These are phyloP conservation scores for Citrus hindsii DNA, from an alignment of 345 rosid genomes.

Conservation along the genomic window DNA sequence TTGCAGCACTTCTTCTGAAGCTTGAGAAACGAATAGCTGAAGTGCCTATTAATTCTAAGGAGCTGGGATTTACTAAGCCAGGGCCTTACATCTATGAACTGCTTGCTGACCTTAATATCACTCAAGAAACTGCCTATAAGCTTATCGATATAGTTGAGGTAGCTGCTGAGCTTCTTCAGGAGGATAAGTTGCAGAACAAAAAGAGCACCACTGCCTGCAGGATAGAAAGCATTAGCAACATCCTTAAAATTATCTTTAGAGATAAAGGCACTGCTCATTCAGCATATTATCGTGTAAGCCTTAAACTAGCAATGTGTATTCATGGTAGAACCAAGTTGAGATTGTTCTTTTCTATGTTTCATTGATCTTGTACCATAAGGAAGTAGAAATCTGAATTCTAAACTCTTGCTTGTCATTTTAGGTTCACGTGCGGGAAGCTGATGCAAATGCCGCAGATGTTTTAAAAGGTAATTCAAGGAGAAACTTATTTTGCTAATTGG, in stretches of 20 bases:
- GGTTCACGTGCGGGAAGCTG: constrained; percentile 89
- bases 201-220: constrained; percentile 47
- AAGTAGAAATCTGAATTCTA: constrained; percentile 2
- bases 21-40: constrained; percentile 84
- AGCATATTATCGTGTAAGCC: constrained; percentile 72
- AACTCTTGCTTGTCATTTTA: constrained; percentile 28
- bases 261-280: constrained; percentile 61
- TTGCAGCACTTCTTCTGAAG: constrained; percentile 85
- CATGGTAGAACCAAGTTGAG: background rate
- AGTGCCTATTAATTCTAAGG: constrained; percentile 70
- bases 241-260: constrained; percentile 68
- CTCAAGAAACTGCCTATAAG: constrained; percentile 68
- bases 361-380: background rate
- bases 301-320: constrained; percentile 12
- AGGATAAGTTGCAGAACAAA: constrained; percentile 60
- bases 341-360: background rate
- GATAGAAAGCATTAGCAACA: constrained; percentile 71
- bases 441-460: constrained; percentile 45
- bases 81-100: constrained; percentile 87
- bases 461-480: constrained; percentile 50
- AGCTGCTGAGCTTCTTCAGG: constrained; percentile 68
- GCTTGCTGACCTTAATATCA: constrained; percentile 77
- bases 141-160: constrained; percentile 68
- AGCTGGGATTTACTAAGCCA: constrained; percentile 85
- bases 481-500: background rate